Percentiles rank a stretch among this genome's conserved stretches.
These are phyloP conservation scores for Tagetes erecta DNA, from an alignment of 129 eudicot species.

Conservation along the genomic window DNA sequence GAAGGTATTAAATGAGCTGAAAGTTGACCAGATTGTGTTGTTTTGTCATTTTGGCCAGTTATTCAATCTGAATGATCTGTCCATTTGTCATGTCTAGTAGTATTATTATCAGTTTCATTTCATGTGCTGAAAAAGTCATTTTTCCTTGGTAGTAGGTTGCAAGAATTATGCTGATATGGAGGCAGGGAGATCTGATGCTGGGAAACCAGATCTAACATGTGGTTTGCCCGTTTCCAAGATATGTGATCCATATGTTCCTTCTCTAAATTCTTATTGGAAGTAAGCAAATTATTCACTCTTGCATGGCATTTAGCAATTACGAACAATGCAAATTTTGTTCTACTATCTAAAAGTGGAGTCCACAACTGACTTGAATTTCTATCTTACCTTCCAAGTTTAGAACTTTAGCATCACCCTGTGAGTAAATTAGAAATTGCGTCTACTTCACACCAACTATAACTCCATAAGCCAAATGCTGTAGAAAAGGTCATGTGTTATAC, in stretches of 20 bases:
- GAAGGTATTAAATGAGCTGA: not conserved
- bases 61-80: not conserved
- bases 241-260: conserved; percentile 35
- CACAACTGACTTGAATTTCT: not conserved
- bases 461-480: not conserved
- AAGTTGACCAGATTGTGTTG: not conserved
- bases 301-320: conserved; percentile 4
- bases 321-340: not conserved
- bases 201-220: not conserved
- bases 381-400: not conserved
- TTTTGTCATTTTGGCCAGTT: not conserved
- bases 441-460: not conserved
- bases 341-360: not conserved
- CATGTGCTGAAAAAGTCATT: not conserved
- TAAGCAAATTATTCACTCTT: conserved; percentile 34
- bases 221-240: conserved; percentile 24
- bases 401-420: not conserved
- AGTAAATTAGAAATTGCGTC: not conserved
- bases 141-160: conserved; percentile 22
- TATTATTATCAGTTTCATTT: conserved; percentile 20
- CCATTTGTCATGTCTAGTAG: not conserved
- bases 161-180: conserved; percentile 14
- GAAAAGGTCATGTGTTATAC: conserved; percentile 7
- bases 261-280: conserved; percentile 55
- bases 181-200: conserved; percentile 25